Evolutionary conservation across 139 green algal genomes (phyloP).

Genomic region (Closterium sp.): DNA sequence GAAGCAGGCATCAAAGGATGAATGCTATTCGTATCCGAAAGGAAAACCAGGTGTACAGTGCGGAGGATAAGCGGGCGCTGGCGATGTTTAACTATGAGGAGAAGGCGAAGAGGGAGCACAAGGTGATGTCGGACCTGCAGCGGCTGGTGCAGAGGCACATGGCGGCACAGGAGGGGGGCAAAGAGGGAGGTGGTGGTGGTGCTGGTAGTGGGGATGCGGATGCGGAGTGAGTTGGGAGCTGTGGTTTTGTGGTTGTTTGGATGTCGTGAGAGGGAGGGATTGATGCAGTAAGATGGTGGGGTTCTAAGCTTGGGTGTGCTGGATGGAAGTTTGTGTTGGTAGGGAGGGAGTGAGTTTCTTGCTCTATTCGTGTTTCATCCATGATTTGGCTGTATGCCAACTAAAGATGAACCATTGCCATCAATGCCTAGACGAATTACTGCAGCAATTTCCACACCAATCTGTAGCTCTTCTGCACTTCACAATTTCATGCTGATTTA

Average conservation of each 20-base stretch:
- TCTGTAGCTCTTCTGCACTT: too few species aligned
- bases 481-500: too few species aligned
- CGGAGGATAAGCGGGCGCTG: constrained; percentile 95
- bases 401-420: too few species aligned
- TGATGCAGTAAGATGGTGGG: background rate
- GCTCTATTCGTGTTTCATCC: too few species aligned
- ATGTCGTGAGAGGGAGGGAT: too few species aligned
- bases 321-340: background rate
- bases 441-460: too few species aligned
- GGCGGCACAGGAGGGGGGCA: background rate
- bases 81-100: constrained; percentile 99
- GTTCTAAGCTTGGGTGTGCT: background rate
- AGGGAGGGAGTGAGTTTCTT: too few species aligned
- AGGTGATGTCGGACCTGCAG: constrained; percentile 66
- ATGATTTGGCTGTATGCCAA: too few species aligned
- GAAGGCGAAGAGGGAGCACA: constrained; percentile 88
- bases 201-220: background rate
- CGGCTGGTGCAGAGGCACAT: constrained; percentile 51
- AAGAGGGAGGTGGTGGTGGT: background rate
- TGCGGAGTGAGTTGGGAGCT: background rate
- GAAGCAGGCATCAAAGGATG: constrained; percentile 90
- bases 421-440: too few species aligned
- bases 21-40: constrained; percentile 95
- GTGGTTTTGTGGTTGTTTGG: background rate
- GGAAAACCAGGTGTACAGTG: constrained; percentile 94